Conservation (phyloP, 2,329 filamentous ascomycete species). For the Fusarium agapanthi region DNA sequence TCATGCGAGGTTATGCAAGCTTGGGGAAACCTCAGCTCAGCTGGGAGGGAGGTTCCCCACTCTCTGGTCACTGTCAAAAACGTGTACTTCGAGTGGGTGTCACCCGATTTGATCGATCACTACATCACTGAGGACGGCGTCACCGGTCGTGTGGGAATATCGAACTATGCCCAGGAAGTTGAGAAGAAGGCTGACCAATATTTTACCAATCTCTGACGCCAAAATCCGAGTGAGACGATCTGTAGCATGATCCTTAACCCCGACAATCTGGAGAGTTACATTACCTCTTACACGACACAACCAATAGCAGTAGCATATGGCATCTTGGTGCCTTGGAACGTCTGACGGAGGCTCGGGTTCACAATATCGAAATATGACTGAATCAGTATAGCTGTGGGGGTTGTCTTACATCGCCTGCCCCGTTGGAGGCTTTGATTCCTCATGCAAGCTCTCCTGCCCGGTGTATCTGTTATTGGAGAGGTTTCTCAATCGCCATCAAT, state of each 20-base stretch:
- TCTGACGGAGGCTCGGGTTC: constrained; percentile 12
- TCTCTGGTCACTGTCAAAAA: constrained; percentile 53
- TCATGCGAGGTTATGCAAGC: constrained; percentile 56
- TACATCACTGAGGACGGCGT: constrained; percentile 65
- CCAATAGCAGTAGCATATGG: constrained; percentile 9
- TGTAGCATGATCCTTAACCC: constrained; percentile 10
- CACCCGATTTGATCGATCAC: constrained; percentile 57
- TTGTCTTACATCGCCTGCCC: constrained; percentile 21
- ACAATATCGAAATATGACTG: constrained; percentile 7
- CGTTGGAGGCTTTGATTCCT: background rate
- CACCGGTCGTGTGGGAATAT: constrained; percentile 52
- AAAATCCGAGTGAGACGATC: constrained; percentile 7
- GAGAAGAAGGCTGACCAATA: constrained; percentile 49
- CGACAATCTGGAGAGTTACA: constrained; percentile 8
- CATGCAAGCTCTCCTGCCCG: background rate
- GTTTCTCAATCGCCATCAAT: background rate
- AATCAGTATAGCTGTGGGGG: constrained; percentile 18
- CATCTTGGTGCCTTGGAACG: background rate
- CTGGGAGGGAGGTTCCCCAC: background rate
- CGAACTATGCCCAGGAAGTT: constrained; percentile 49
- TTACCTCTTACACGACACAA: background rate
- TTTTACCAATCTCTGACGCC: constrained; percentile 51
- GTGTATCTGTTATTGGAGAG: background rate
- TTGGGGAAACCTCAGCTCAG: constrained; percentile 51
- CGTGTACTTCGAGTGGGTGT: constrained; percentile 70